phyloP scores from a whole-genome alignment of 805 yeast genomes.

The Kazachstania viticola region DNA sequence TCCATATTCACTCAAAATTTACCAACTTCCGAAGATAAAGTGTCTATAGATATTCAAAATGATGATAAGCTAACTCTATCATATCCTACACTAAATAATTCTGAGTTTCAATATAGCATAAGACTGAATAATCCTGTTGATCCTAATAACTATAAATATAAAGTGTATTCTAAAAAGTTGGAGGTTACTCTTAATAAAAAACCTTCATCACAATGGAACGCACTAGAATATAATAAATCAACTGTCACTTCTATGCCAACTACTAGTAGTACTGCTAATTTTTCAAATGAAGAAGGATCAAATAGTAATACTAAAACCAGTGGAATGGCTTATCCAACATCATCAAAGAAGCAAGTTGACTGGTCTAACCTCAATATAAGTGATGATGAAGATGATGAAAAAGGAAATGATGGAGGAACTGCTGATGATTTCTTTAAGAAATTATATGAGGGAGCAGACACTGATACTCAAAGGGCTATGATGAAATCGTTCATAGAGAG shows the following conservation, averaged over 20 bases:
- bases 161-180: slow-evolving; percentile 59
- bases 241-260: background rate
- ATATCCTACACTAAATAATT: slow-evolving; percentile 15
- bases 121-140: slow-evolving; percentile 43
- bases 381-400: slow-evolving; percentile 35
- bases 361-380: slow-evolving; percentile 53
- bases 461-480: slow-evolving; percentile 87
- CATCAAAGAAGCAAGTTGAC: slow-evolving; percentile 50
- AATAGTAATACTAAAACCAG: background rate
- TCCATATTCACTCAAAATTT: slow-evolving; percentile 63
- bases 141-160: slow-evolving; percentile 27
- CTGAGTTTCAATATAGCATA: slow-evolving; percentile 48
- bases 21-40: slow-evolving; percentile 30
- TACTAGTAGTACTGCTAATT: no score
- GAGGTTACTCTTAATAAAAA: slow-evolving; percentile 53
- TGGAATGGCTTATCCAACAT: slow-evolving; percentile 39
- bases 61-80: slow-evolving; percentile 20
- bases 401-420: slow-evolving; percentile 34
- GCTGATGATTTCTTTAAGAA: slow-evolving; percentile 63
- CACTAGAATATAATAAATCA: slow-evolving; percentile 24
- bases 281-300: background rate
- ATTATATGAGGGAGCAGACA: slow-evolving; percentile 69
- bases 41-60: slow-evolving; percentile 32
- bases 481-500: slow-evolving; percentile 92
- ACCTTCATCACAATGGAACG: slow-evolving; percentile 39